Evolutionary conservation across 495 filamentous ascomycete species (phyloP).

Genomic region (Apiosordaria backusii): DNA sequence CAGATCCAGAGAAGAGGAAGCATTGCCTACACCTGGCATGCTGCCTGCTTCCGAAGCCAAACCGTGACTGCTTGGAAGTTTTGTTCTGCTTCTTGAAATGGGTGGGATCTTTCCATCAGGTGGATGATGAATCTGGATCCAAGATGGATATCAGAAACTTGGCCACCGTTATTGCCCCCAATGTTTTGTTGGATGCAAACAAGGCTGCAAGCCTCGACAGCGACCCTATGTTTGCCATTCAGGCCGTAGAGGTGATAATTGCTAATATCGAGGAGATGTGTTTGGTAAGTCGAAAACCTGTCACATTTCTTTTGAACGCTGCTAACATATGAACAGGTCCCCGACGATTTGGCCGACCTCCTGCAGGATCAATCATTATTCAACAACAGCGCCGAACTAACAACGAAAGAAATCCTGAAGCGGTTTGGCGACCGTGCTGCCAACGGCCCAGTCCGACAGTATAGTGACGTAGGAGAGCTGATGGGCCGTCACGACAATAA

Average conservation of each 20-base stretch:
- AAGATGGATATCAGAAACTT: conserved; percentile 99
- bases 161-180: conserved; percentile 96
- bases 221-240: conserved; percentile 84
- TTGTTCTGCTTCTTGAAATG: conserved; percentile 96
- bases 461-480: conserved; percentile 57
- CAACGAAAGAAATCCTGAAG: conserved; percentile 94
- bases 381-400: conserved; percentile 76
- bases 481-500: conserved; percentile 45
- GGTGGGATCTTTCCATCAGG: conserved; percentile 93
- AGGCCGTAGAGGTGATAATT: conserved; percentile 85
- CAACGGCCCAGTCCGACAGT: conserved; percentile 51
- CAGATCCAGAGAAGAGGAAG: conserved; percentile 74
- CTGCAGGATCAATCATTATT: conserved; percentile 80
- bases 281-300: conserved; percentile 61
- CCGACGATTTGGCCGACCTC: conserved; percentile 82
- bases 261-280: conserved; percentile 94
- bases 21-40: conserved; percentile 87
- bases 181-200: conserved; percentile 76
- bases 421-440: conserved; percentile 74
- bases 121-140: conserved; percentile 86
- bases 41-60: conserved; percentile 87
- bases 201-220: conserved; percentile 65
- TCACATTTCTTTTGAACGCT: not conserved
- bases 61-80: conserved; percentile 93
- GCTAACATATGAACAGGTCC: conserved; percentile 60